Conservation (phyloP, 192 early-diverging fungal species). For the Helicostylum pulchrum region DNA sequence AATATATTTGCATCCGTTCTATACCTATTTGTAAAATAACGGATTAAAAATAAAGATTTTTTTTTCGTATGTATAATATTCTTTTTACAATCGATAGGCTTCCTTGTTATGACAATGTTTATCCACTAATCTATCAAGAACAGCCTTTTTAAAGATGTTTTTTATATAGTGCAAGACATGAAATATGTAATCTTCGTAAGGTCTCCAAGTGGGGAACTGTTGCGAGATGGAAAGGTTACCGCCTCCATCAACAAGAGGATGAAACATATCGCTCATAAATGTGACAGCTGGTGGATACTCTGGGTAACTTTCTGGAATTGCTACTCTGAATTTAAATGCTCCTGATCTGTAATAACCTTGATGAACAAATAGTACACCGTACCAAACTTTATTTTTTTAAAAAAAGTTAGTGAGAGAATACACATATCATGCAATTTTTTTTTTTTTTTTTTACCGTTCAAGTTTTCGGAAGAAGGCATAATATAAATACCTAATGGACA, state of each 20-base stretch:
- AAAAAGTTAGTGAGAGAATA: not conserved
- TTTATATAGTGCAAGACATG: slow-evolving; percentile 89
- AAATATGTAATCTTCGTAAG: slow-evolving; percentile 81
- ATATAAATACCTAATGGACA: slow-evolving; percentile 88
- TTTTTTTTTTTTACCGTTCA: slow-evolving; percentile 48
- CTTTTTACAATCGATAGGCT: slow-evolving; percentile 57
- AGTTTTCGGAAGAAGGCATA: slow-evolving; percentile 69
- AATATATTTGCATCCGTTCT: slow-evolving; percentile 57
- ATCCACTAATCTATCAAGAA: slow-evolving; percentile 62
- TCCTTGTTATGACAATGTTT: slow-evolving; percentile 62
- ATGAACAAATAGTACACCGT: slow-evolving; percentile 85
- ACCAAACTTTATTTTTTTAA: slow-evolving; percentile 77
- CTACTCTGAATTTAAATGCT: slow-evolving; percentile 84
- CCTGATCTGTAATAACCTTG: slow-evolving; percentile 87
- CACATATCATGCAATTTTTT: too few species aligned
- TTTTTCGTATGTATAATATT: not conserved
- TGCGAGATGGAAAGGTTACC: slow-evolving; percentile 68
- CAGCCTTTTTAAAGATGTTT: slow-evolving; percentile 79
- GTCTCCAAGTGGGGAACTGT: slow-evolving; percentile 81
- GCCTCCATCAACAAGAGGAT: slow-evolving; percentile 79
- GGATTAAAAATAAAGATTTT: not conserved
- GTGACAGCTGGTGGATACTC: slow-evolving; percentile 63
- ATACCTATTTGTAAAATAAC: slow-evolving; percentile 39
- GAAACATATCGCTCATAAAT: slow-evolving; percentile 77
- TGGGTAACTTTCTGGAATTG: slow-evolving; percentile 82